A percentile compares a stretch with the other conserved stretches of the same genome.
Conservation (phyloP, 2,329 filamentous ascomycete genomes). For the Myriosclerotinia scirpicola region DNA sequence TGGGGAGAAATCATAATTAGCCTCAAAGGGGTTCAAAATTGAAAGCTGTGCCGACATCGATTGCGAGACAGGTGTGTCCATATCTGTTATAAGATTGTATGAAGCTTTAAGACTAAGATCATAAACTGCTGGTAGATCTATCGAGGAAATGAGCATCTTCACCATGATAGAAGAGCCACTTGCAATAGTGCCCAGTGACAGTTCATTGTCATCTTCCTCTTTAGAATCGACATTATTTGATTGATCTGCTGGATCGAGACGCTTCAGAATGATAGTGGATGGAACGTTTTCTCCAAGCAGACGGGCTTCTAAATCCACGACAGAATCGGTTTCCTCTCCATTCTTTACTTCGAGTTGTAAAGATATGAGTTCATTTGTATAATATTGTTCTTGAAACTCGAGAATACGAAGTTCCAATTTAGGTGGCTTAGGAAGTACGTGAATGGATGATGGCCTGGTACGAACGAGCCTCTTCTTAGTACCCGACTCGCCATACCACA, state of each 20-base stretch:
- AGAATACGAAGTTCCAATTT: slow-evolving; percentile 77
- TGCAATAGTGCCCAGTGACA: slow-evolving; percentile 44
- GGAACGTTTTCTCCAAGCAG: slow-evolving; percentile 61
- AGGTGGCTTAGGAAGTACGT: slow-evolving; percentile 82
- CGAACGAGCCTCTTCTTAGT: slow-evolving; percentile 51
- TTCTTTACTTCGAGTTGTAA: slow-evolving; percentile 73
- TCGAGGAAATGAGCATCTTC: slow-evolving; percentile 52
- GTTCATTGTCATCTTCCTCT: slow-evolving; percentile 21
- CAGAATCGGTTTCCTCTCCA: slow-evolving; percentile 76
- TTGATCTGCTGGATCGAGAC: slow-evolving; percentile 8
- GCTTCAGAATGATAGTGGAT: slow-evolving; percentile 45
- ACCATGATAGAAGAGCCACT: slow-evolving; percentile 48
- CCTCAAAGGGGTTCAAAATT: slow-evolving; percentile 83
- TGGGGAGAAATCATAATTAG: slow-evolving; percentile 84
- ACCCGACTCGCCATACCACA: slow-evolving; percentile 53
- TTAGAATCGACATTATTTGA: not conserved
- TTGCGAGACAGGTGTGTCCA: slow-evolving; percentile 78
- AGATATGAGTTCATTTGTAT: slow-evolving; percentile 75
- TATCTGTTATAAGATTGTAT: slow-evolving; percentile 78
- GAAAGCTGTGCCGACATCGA: slow-evolving; percentile 66
- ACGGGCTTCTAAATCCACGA: slow-evolving; percentile 67
- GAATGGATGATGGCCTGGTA: slow-evolving; percentile 56
- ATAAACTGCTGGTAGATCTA: slow-evolving; percentile 54
- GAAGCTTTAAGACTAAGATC: slow-evolving; percentile 70
- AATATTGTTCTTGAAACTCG: slow-evolving; percentile 69